Evolutionary conservation across 2,329 filamentous ascomycete species (phyloP), one percentile per base, ranked within the genome.

Genomic region (Dothiorella sarmentorum): DNA sequence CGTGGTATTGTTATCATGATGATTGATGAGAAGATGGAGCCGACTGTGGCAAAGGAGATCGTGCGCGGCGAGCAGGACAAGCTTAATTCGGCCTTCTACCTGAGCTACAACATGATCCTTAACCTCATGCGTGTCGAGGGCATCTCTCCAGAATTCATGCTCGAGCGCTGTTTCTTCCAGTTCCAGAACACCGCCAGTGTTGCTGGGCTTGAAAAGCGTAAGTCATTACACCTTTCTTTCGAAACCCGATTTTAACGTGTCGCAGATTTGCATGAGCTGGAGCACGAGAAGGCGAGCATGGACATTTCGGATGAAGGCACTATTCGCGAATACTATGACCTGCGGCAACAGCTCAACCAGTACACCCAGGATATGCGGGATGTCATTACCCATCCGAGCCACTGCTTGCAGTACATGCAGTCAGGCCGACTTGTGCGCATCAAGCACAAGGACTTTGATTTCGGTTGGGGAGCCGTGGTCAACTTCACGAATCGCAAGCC

Each of bases 1-100:
- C 89, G 94, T 64, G 94, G 94, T 82, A 95, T 97, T 66, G 94
- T 99, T 65, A 97, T 99, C 72, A 97, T 99, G 91, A 97, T 99
- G 93, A 89, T 99, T 62, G 89, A 95, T 69, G 90, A 95, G 73
- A 91, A 94, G 76, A 93, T 99, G 78, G 94, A 99, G 68, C 94
- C 94, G 1, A 86, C 90, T 2, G 86, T 88, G n/a, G 93, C 94
- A 40, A 96, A 96, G 75, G 87, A 90, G 63, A 97, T 99, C 66
- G 94, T 99, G 11, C 91, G 94, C 56, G 94, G 94, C 65, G 89
- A 97, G 69, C 94, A 99, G 73, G 95, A 99, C 73, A 91, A 92
- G 65, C 85, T 99, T 27, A 97, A 97, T 75, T 97, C 94, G 3
- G 94, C 94, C 1, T 99, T 99, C 76, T 90, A 99, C 71, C 82